Base-by-base conservation (phyloP, 768 basidiomycete species). In the Lactifluus volemus region DNA sequence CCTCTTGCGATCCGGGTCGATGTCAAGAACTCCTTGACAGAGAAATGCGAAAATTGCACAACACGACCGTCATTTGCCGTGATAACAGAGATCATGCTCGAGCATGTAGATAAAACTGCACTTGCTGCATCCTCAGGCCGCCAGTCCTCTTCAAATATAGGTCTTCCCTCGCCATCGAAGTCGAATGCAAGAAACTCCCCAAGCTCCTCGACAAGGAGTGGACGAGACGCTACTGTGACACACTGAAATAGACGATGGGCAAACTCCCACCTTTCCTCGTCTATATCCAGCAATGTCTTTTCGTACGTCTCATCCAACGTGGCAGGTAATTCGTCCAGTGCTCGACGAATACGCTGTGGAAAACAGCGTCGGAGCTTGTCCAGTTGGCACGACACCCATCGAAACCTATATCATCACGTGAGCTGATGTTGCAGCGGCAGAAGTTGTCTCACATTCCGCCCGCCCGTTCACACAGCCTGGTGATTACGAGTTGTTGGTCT, bases 31-130 rank as follows among this genome's bases (percentile, higher is more conserved):
- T 50, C 48, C 21, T 50, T 45, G 8, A 57, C 56, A 2, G 56
- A 49, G 30, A 57, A 57, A n/a, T 57, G 47, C 2, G 49, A 45
- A 34, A 57, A 58, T 12, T 58, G 56, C 15, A 50, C 49, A 11
- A 58, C 36, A n/a, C 7, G 4, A 5, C 29, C 15, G 10, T 29
- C 29, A 11, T 9, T 17, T 12, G 14, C 19, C 8, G 42, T 10
- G n/a, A 58, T 38, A 6, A 42, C 15, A 0, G 39, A 1, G 6
- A 58, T 51, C 30, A 58, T 19, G 11, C 49, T 58, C 7, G 57
- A 50, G 21, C 57, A 58, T 0, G 50, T 58, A 21, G 39, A 49
- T 8, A 58, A 17, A 12, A 58, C 29, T 6, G 38, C 21, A 15
- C 36, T 32, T 25, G 25, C 34, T 34, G 57, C 25, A 11, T 51